Conservation (phyloP, 306 rosid genomes). For the Elaeagnus macrophylla region DNA sequence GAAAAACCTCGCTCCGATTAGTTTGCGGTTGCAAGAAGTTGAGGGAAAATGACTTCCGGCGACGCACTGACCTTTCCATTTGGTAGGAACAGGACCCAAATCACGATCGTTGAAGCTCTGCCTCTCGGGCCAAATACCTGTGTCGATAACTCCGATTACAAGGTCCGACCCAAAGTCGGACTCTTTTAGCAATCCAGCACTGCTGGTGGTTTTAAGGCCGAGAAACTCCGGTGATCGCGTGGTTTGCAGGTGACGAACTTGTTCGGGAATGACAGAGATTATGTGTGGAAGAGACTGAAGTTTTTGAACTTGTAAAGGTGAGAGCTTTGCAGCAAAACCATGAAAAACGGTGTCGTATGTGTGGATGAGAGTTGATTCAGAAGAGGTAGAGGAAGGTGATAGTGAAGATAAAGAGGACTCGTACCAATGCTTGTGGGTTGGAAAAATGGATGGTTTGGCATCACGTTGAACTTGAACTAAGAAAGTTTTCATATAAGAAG, state of each 20-base stretch:
- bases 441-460: constrained; percentile 69
- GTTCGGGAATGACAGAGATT: constrained; percentile 59
- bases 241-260: constrained; percentile 54
- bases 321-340: constrained; percentile 73
- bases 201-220: constrained; percentile 52
- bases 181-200: constrained; percentile 63
- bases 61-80: constrained; percentile 71
- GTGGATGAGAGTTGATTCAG: constrained; percentile 30
- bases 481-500: constrained; percentile 45
- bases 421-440: constrained; percentile 71
- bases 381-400: neutral
- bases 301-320: constrained; percentile 34
- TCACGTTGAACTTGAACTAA: constrained; percentile 55
- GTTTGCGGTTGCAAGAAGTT: constrained; percentile 55
- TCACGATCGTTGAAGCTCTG: constrained; percentile 61
- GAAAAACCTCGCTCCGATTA: constrained; percentile 71
- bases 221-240: constrained; percentile 86
- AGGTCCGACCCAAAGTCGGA: constrained; percentile 89
- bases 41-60: constrained; percentile 43
- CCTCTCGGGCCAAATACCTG: constrained; percentile 84
- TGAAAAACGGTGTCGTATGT: constrained; percentile 63
- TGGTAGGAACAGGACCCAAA: constrained; percentile 57
- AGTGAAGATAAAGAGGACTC: constrained; percentile 52
- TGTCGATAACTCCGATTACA: constrained; percentile 78
- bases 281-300: constrained; percentile 42